Base-by-base conservation (phyloP, 495 filamentous ascomycete species). In the Aspergillus carlsbadensis region DNA sequence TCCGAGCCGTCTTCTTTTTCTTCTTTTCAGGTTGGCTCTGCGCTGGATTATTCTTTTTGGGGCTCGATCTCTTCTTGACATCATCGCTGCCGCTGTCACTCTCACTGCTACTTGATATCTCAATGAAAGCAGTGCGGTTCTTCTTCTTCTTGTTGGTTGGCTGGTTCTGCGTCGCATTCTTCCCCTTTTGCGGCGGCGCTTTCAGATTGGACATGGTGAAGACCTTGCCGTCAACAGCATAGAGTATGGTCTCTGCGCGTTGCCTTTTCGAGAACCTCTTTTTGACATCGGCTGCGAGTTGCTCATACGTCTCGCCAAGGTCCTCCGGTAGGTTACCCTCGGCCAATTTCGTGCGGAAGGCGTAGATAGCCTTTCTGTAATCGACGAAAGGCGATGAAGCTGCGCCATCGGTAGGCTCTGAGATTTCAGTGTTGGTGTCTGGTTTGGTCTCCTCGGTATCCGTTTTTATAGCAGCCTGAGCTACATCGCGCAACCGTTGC, bases 401-500 rank as follows among this genome's bases (percentile, higher is more conserved):
- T 22, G 48, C 35, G 8, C 54, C 42, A 18, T 54, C 35, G 8
- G 43, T 8, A 31, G 40, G 24, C 2, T 52, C 36, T 26, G 66
- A 46, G 29, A 63, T 64, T 34, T 72, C 66, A 45, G 81, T 74
- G 65, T 78, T 75, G 60, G 78, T 75, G 54, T 73, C 71, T 29
- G 75, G 69, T 21, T 70, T 58, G 18, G 58, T 58, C 21, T 59
- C 63, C 21, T 78, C 72, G 13, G 66, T 61, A 54, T 83, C 80
- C 17, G 59, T 66, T 54, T 72, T 72, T 37, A 76, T 76, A 50
- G 83, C 74, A 35, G 84, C 78, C 49, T 78, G 73, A 5, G 88
- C 87, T 17, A 77, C 74, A 57, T 87, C 78, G n/a, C 81, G 76
- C 47, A 91, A 70, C 22, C 87, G 78, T 29, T 63, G 59, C 52